Percentiles rank a stretch among this genome's conserved stretches.
Conservation (phyloP, 192 early-diverging fungal genomes). For the Coemansia sp. region DNA sequence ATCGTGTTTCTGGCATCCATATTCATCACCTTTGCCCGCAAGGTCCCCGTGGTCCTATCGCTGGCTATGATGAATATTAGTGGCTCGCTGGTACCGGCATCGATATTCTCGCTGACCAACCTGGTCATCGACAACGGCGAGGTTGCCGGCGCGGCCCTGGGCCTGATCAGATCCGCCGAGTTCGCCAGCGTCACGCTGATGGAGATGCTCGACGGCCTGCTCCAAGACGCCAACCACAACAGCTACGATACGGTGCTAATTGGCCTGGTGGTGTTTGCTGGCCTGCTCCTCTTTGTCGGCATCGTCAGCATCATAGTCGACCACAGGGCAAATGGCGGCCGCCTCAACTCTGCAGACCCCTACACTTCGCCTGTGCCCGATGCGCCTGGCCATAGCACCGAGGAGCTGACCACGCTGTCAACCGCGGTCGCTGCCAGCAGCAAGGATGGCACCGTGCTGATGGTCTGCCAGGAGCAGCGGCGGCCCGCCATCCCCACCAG, state of each 20-base stretch:
- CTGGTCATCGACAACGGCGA: slow-evolving; percentile 45
- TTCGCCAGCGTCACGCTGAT: slow-evolving; percentile 48
- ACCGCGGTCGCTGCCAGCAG: no score
- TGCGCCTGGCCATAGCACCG: neutral
- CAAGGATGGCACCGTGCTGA: no score
- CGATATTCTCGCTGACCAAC: slow-evolving; percentile 45
- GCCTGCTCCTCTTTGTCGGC: slow-evolving; percentile 26
- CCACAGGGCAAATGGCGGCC: slow-evolving; percentile 15
- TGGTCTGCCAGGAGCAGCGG: no score
- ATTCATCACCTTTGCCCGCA: slow-evolving; percentile 29
- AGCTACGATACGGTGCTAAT: slow-evolving; percentile 46
- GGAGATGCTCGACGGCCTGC: slow-evolving; percentile 50
- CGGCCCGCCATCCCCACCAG: slow-evolving; percentile 11
- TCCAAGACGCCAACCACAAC: slow-evolving; percentile 48
- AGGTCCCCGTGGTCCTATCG: slow-evolving; percentile 26
- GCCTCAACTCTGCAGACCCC: slow-evolving; percentile 35
- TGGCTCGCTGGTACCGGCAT: slow-evolving; percentile 33
- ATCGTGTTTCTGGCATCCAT: slow-evolving; percentile 34
- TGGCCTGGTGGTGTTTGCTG: slow-evolving; percentile 37
- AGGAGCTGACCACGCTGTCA: no score
- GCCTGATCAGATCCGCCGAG: slow-evolving; percentile 46
- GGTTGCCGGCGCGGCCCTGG: slow-evolving; percentile 45
- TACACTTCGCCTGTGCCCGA: slow-evolving; percentile 2
- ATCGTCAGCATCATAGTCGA: slow-evolving; percentile 21
- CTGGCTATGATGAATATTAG: slow-evolving; percentile 41